Percentiles rank a stretch among this genome's conserved stretches.
Conservation (phyloP, 2,329 filamentous ascomycete species). For the Colletotrichum euphorbiae region DNA sequence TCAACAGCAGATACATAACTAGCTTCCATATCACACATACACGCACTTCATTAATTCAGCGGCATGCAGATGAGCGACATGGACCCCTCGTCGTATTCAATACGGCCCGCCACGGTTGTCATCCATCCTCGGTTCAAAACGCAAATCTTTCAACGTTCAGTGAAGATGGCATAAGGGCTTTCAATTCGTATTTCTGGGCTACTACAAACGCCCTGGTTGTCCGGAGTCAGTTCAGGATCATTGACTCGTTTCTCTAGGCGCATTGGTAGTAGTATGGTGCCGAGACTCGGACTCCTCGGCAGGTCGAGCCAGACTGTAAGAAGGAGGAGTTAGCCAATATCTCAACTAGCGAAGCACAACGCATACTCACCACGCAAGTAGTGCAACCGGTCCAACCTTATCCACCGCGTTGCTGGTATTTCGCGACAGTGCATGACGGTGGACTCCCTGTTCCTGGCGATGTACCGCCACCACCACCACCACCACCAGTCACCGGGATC, state of each 20-base stretch:
- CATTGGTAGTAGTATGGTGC: conserved; percentile 5
- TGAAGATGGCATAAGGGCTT: no score
- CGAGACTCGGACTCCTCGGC: conserved; percentile 3
- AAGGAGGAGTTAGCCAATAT: background rate
- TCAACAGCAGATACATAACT: no score
- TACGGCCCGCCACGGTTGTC: no score
- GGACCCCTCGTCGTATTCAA: no score
- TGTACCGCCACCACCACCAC: background rate
- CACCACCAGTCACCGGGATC: conserved; percentile 34
- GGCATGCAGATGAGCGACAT: no score
- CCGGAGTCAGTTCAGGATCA: no score
- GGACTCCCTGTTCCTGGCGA: conserved; percentile 32
- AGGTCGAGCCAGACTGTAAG: background rate
- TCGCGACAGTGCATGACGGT: conserved; percentile 48
- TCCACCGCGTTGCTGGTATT: conserved; percentile 55
- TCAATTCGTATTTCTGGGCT: no score
- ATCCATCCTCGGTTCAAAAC: no score
- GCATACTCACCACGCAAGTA: conserved; percentile 49
- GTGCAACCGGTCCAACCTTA: conserved; percentile 56
- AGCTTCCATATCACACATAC: no score
- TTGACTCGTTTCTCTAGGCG: background rate
- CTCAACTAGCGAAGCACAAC: conserved; percentile 44
- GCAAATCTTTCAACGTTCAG: no score
- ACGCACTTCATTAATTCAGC: no score
- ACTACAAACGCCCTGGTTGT: no score